These are phyloP conservation scores for Macrolepiota fuliginosa DNA, from an alignment of 768 basidiomycete species.

Conservation along the genomic window DNA sequence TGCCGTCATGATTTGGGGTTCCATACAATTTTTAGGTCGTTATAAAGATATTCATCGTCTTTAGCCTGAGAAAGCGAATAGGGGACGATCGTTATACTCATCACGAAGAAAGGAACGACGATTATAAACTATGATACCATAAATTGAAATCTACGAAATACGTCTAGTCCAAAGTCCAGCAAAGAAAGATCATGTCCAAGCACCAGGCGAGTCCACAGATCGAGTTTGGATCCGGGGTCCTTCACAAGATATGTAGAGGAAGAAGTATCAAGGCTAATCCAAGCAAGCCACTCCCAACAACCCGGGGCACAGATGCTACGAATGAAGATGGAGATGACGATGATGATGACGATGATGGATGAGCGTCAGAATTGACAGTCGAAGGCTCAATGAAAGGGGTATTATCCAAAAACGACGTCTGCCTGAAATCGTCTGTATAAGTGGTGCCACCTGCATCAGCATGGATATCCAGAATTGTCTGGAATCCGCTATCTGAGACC, in stretches of 20 bases:
- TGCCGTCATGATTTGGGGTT: background rate
- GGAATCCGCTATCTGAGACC: conserved; percentile 24
- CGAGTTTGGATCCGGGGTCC: background rate
- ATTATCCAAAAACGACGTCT: conserved; percentile 27
- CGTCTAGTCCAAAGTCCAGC: background rate
- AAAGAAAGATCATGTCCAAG: background rate
- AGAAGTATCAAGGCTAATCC: background rate
- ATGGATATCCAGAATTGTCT: conserved; percentile 27
- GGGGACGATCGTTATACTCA: background rate
- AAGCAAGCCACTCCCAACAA: background rate
- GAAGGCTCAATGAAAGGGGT: conserved; percentile 24
- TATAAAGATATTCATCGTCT: background rate
- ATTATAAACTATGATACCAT: background rate
- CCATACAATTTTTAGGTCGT: background rate
- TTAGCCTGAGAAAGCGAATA: background rate
- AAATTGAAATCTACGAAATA: background rate
- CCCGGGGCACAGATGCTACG: background rate
- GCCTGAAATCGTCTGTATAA: conserved; percentile 25
- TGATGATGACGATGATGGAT: conserved; percentile 14
- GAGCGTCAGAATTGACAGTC: conserved; percentile 18
- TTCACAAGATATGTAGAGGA: background rate
- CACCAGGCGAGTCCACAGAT: background rate
- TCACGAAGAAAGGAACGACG: background rate
- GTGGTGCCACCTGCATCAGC: conserved; percentile 22
- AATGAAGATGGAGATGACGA: background rate